Base-by-base conservation (phyloP, 345 rosid genomes). In the Rubroshorea leprosula region DNA sequence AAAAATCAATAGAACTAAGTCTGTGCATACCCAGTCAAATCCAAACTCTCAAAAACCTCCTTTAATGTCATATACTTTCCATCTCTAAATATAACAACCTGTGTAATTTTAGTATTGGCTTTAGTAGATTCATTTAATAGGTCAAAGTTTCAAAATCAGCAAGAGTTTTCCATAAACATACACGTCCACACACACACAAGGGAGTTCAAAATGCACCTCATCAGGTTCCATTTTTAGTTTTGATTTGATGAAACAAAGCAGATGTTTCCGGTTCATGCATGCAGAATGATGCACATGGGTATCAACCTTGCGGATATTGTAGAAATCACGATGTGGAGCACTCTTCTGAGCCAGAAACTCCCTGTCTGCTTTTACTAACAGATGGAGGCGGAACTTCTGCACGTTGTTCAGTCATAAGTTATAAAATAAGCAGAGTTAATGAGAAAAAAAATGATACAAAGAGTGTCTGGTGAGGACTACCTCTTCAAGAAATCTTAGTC, bases 1-100 rank as follows among this genome's bases (percentile, higher is more conserved):
- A 58, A 29, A 61, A 26, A 51, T 10, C 26, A 27, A 56, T 0
- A 43, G 19, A 16, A 46, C 15, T 44, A 23, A 45, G 50, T 11
- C 17, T 52, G 39, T 48, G 27, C 54, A 16, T 71, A 79, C 83
- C 80, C 78, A 38, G 73, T 70, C 64, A 79, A 73, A 54, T 79
- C 83, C 71, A 79, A 58, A 68, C 83, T 79, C 70, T 73, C 80
- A 71, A 79, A 79, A 49, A 76, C 83, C 48, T 79, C 83, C 49
- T 68, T 79, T 15, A 79, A 41, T 10, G 83, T 79, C 80, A 73
- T 72, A 68, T 79, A 76, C 58, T 73, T 79, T 24, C 83, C 83
- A 71, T 79, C 83, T 67, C 83, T 73, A 63, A 79, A 79, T 73
- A 79, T 79, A 54, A 79, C 83, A 60, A 79, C 83, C 80, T 79